These are phyloP conservation scores for Graphilbum sp. DNA, from an alignment of 2,329 filamentous ascomycete genomes.

Conservation along the genomic window DNA sequence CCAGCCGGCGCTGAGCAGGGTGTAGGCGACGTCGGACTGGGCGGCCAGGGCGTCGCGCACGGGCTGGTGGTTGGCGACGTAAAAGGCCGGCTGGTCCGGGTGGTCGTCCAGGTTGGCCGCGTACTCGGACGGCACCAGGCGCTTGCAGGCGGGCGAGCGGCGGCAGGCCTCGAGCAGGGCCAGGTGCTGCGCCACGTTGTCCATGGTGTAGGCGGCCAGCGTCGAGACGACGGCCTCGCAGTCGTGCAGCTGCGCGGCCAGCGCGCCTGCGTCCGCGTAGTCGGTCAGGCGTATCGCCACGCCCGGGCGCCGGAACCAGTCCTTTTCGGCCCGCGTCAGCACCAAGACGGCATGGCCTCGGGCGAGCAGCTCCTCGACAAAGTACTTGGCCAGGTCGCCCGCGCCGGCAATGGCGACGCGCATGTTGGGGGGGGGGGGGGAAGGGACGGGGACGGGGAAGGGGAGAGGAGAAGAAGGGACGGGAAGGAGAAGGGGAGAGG, in stretches of 20 bases:
- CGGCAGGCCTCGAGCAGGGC: conserved; percentile 3
- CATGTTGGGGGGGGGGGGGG: too few relatives aligned
- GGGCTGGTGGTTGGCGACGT: not conserved
- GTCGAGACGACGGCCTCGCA: conserved; percentile 4
- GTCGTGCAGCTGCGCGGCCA: not conserved
- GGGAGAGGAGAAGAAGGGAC: too few relatives aligned
- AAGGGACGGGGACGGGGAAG: too few relatives aligned
- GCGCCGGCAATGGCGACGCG: conserved; percentile 4
- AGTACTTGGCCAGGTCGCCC: conserved; percentile 5
- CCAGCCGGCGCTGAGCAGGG: conserved; percentile 3
- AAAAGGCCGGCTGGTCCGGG: not conserved
- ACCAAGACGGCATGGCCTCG: conserved; percentile 2
- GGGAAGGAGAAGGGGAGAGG: too few relatives aligned
- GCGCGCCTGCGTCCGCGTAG: conserved; percentile 3
- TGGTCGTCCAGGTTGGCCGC: conserved; percentile 1
- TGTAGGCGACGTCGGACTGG: conserved; percentile 2
- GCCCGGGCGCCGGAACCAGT: not conserved
- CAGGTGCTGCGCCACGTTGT: conserved; percentile 1
- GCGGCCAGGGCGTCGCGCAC: conserved; percentile 2
- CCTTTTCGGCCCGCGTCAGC: conserved; percentile 3
- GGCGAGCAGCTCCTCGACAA: conserved; percentile 4
- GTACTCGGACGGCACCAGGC: conserved; percentile 2
- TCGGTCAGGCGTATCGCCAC: conserved; percentile 1
- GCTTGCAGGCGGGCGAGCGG: not conserved
- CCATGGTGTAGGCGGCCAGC: not conserved